A percentile compares a stretch with the other conserved stretches of the same genome.
These are phyloP conservation scores for Boletus rubropictus DNA, from an alignment of 768 basidiomycete genomes.

Conservation along the genomic window DNA sequence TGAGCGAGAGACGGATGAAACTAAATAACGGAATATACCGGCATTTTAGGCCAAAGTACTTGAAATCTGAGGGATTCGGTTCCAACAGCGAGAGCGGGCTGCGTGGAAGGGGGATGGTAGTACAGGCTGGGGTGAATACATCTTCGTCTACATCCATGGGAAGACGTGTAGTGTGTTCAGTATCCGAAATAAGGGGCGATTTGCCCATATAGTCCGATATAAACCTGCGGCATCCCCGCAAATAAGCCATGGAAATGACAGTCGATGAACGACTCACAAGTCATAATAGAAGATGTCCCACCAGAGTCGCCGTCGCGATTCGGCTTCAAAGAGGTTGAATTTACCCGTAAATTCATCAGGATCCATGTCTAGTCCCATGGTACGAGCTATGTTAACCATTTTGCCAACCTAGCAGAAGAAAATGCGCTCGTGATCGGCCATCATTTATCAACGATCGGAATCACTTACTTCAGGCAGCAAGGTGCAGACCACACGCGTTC, in stretches of 20 bases:
- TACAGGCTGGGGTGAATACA: conserved; percentile 43
- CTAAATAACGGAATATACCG: conserved; percentile 37
- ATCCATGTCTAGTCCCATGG: conserved; percentile 58
- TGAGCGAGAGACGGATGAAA: background rate
- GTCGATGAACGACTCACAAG: conserved; percentile 44
- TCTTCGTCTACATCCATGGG: conserved; percentile 56
- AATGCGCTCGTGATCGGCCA: conserved; percentile 9
- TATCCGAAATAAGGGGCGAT: conserved; percentile 51
- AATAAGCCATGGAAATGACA: conserved; percentile 7
- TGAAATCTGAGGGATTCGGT: conserved; percentile 32
- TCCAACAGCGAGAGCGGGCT: conserved; percentile 22
- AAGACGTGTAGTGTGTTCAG: conserved; percentile 49
- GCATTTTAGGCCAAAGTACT: conserved; percentile 54
- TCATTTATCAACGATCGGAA: conserved; percentile 26
- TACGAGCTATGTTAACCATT: conserved; percentile 59
- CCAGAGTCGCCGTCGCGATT: conserved; percentile 57
- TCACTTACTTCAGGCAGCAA: conserved; percentile 25
- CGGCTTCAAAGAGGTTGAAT: conserved; percentile 46
- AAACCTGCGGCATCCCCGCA: conserved; percentile 41
- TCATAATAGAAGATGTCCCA: conserved; percentile 80
- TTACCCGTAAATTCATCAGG: conserved; percentile 47
- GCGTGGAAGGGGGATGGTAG: conserved; percentile 37
- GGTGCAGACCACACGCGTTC: conserved; percentile 36
- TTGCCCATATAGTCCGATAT: conserved; percentile 63
- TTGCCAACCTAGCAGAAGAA: conserved; percentile 49